phyloP scores from a whole-genome alignment of 2,329 filamentous ascomycete species.

The Aspergillus quadrilineatus region DNA sequence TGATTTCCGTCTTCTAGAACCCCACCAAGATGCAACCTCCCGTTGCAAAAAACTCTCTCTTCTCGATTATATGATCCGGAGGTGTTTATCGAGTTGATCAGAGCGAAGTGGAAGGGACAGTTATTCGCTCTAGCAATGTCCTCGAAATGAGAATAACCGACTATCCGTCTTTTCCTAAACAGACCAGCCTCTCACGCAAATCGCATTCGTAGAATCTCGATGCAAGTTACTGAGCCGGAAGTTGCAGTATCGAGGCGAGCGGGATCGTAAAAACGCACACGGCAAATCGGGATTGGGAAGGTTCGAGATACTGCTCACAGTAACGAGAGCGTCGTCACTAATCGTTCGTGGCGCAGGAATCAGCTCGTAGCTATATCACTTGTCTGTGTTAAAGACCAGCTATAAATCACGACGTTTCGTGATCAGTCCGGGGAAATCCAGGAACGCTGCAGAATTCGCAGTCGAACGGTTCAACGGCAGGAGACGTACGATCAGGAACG shows the following conservation, averaged over 20 bases:
- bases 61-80: slow-evolving; percentile 16
- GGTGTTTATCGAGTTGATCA: slow-evolving; percentile 7
- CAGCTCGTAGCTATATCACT: slow-evolving; percentile 4
- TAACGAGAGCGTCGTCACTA: not conserved
- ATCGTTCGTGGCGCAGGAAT: not conserved
- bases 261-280: slow-evolving; percentile 16
- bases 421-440: slow-evolving; percentile 17
- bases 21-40: slow-evolving; percentile 30
- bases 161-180: slow-evolving; percentile 9
- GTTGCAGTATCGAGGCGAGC: slow-evolving; percentile 14
- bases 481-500: slow-evolving; percentile 13
- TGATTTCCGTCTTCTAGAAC: slow-evolving; percentile 29
- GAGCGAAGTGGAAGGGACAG: slow-evolving; percentile 8
- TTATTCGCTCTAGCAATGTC: slow-evolving; percentile 8
- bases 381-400: slow-evolving; percentile 8
- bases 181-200: slow-evolving; percentile 24
- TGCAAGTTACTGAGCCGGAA: not conserved
- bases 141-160: not conserved
- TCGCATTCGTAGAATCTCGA: slow-evolving; percentile 26
- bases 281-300: slow-evolving; percentile 3
- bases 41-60: slow-evolving; percentile 23
- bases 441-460: slow-evolving; percentile 10
- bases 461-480: slow-evolving; percentile 4
- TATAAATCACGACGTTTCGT: slow-evolving; percentile 15
- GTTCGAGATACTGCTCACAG: not conserved